Conservation (phyloP, 2,329 filamentous ascomycete species). For the Pseudogymnoascus sp. region DNA sequence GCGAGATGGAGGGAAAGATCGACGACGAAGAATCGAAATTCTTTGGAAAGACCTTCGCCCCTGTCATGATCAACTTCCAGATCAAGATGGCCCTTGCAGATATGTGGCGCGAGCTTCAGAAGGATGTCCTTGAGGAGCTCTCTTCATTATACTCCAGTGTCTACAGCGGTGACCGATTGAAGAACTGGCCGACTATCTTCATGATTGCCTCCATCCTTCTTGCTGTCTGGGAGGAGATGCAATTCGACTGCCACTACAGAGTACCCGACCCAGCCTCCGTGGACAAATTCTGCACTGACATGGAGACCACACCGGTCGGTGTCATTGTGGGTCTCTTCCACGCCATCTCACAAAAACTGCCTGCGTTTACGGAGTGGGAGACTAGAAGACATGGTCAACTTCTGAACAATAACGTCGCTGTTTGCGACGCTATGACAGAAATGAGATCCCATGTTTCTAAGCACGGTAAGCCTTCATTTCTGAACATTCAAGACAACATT, state of each 20-base stretch:
- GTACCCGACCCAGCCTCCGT: conserved; percentile 77
- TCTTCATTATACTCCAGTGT: conserved; percentile 92
- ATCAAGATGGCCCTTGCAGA: conserved; percentile 95
- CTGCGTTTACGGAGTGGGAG: conserved; percentile 89
- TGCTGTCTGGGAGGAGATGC: conserved; percentile 96
- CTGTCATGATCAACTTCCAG: conserved; percentile 99
- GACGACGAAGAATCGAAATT: conserved; percentile 80
- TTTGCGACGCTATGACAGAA: conserved; percentile 94
- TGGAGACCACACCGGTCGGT: conserved; percentile 92
- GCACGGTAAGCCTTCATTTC: conserved; percentile 61
- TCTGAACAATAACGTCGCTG: conserved; percentile 81
- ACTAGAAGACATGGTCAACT: conserved; percentile 83
- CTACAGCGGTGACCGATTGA: conserved; percentile 92
- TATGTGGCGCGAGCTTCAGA: conserved; percentile 96
- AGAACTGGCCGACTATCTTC: conserved; percentile 99
- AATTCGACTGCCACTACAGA: conserved; percentile 96
- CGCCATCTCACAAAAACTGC: conserved; percentile 94
- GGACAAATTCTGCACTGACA: conserved; percentile 91
- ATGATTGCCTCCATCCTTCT: conserved; percentile 90
- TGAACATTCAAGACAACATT: conserved; percentile 15
- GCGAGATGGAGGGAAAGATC: conserved; percentile 71
- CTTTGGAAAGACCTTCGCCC: conserved; percentile 82
- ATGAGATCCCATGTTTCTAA: conserved; percentile 86
- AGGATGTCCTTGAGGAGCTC: conserved; percentile 90
- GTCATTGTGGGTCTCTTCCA: conserved; percentile 96